Evolutionary conservation across 2,329 filamentous ascomycete genomes (phyloP).

Genomic region (Stachybotrys elegans): DNA sequence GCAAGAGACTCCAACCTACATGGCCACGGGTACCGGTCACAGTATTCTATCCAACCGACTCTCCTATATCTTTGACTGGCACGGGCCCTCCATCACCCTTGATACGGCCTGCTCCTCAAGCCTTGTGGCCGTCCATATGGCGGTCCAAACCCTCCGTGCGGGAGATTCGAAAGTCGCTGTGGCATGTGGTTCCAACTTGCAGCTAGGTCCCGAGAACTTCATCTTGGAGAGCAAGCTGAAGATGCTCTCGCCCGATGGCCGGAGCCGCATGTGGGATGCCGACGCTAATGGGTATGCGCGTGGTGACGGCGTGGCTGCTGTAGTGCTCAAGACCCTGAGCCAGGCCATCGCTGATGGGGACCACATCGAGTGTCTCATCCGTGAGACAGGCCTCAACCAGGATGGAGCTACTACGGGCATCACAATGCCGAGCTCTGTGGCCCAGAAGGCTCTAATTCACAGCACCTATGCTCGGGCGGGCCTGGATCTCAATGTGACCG

Average conservation of each 20-base stretch:
- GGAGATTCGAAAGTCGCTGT: slow-evolving; percentile 21
- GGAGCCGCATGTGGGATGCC: slow-evolving; percentile 3
- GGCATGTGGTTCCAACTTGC: slow-evolving; percentile 12
- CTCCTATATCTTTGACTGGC: slow-evolving; percentile 34
- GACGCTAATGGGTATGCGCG: slow-evolving; percentile 48
- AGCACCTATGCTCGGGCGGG: slow-evolving; percentile 26
- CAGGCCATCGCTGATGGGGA: slow-evolving; percentile 52
- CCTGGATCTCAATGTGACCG: slow-evolving; percentile 22
- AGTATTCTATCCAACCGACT: slow-evolving; percentile 31
- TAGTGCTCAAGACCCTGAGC: slow-evolving; percentile 53
- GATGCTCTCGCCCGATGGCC: slow-evolving; percentile 36
- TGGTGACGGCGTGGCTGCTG: slow-evolving; percentile 51
- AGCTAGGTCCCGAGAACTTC: slow-evolving; percentile 10
- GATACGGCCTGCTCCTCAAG: slow-evolving; percentile 38
- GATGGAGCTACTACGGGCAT: slow-evolving; percentile 54
- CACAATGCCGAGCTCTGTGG: slow-evolving; percentile 47
- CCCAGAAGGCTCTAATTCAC: slow-evolving; percentile 38
- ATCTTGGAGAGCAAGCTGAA: slow-evolving; percentile 45
- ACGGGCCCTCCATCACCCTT: slow-evolving; percentile 32
- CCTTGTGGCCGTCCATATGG: slow-evolving; percentile 31
- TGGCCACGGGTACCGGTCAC: slow-evolving; percentile 18
- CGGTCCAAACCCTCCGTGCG: slow-evolving; percentile 24
- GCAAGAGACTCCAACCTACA: slow-evolving; percentile 9
- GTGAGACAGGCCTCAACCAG: slow-evolving; percentile 45
- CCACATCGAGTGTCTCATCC: slow-evolving; percentile 46